phyloP scores from a whole-genome alignment of 768 basidiomycete species.

The Crepidotus variabilis region DNA sequence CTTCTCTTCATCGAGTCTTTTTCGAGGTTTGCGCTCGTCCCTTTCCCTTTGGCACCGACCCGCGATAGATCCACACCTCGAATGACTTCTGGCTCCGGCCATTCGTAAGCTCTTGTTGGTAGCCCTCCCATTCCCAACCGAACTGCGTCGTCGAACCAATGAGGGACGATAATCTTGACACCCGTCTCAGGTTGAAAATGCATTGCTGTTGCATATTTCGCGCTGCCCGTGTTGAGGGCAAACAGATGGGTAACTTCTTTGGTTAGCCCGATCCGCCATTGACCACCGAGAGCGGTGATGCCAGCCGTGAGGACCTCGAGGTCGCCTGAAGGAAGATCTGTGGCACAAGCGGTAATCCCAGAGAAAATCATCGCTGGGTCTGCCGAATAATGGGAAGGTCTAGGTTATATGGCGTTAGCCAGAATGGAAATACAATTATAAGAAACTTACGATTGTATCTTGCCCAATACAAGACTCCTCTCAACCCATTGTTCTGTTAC shows the following conservation, averaged over 20 bases:
- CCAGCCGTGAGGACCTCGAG: conserved; percentile 70
- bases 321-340: conserved; percentile 59
- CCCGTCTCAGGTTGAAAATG: conserved; percentile 55
- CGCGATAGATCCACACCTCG: conserved; percentile 14
- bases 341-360: conserved; percentile 68
- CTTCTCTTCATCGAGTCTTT: conserved; percentile 28
- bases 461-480: conserved; percentile 53
- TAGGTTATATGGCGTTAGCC: conserved; percentile 16
- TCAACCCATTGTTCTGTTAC: conserved; percentile 65
- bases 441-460: conserved; percentile 49
- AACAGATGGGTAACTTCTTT: conserved; percentile 88
- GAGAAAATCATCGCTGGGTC: conserved; percentile 81
- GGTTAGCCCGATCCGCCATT: conserved; percentile 74
- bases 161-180: conserved; percentile 75
- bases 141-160: conserved; percentile 87
- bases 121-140: conserved; percentile 50
- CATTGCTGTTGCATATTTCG: conserved; percentile 50
- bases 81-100: conserved; percentile 67
- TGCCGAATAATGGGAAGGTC: conserved; percentile 65
- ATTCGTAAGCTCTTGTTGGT: conserved; percentile 56
- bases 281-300: conserved; percentile 74
- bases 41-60: conserved; percentile 18
- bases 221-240: conserved; percentile 46
- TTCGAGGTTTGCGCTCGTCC: conserved; percentile 17
- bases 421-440: background rate